Evolutionary conservation across 495 filamentous ascomycete genomes (phyloP).

Genomic region (Xylaria nigripes): DNA sequence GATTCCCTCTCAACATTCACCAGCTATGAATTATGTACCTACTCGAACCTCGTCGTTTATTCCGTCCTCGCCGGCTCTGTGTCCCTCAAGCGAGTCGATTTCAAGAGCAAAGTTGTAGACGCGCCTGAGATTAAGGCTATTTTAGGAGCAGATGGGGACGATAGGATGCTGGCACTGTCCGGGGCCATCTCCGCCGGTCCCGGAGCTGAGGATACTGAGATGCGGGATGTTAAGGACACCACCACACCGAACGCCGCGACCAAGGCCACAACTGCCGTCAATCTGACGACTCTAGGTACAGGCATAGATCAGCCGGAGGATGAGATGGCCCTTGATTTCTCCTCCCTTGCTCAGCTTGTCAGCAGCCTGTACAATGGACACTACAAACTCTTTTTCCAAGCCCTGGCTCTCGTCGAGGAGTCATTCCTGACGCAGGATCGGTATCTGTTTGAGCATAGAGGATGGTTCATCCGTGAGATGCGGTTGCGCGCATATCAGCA

Average conservation of each 20-base stretch:
- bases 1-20: constrained; percentile 98
- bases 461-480: constrained; percentile 98
- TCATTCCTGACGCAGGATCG: constrained; percentile 89
- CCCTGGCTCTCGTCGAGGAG: constrained; percentile 86
- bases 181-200: constrained; percentile 72
- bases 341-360: constrained; percentile 77
- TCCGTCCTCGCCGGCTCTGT: constrained; percentile 90
- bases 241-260: constrained; percentile 44
- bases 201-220: constrained; percentile 68
- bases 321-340: constrained; percentile 69
- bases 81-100: constrained; percentile 91
- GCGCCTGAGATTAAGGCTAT: constrained; percentile 97
- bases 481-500: constrained; percentile 90
- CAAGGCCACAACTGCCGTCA: constrained; percentile 58
- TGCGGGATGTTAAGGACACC: constrained; percentile 51
- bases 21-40: constrained; percentile 93
- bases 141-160: constrained; percentile 71
- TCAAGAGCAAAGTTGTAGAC: constrained; percentile 97
- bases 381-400: constrained; percentile 87
- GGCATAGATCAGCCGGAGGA: constrained; percentile 61
- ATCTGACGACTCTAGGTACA: constrained; percentile 71
- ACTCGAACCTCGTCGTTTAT: constrained; percentile 89
- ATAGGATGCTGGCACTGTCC: constrained; percentile 69
- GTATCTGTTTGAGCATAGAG: constrained; percentile 85
- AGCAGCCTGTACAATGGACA: constrained; percentile 85